Base-by-base conservation (phyloP, 176 grass and related monocot species). In the Elymus sibiricus region DNA sequence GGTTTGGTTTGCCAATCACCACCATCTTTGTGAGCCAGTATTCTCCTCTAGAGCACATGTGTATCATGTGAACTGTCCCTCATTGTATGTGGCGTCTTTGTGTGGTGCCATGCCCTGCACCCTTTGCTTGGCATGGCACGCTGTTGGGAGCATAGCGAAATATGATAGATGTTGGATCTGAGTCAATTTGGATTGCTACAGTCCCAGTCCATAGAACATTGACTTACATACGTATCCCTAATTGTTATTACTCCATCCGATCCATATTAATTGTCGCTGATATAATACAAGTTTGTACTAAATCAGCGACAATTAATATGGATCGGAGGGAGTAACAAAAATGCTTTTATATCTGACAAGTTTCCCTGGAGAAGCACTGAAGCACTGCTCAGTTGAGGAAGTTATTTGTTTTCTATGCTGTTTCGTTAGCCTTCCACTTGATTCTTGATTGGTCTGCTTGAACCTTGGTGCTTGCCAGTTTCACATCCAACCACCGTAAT, bases 401-500 rank as follows among this genome's bases (percentile, higher is more conserved):
- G 21, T 47, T 83, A 7, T 78, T 34, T 3, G 4, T 78, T 35
- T 44, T 16, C 19, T 83, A 60, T 43, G 38, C 28, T 61, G 9
- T 29, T 83, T 58, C 56, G 8, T 70, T 69, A 37, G 34, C 24
- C 51, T 7, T 61, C 14, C 51, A 82, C n/a, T 66, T 76, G 13
- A 87, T 32, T 76, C 21, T 70, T 83, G 29, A n/a, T 38, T 22
- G 19, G 21, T 22, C 22, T 58, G 53, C 7, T 58, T 76, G 13
- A 87, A 58, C 68, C 21, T 70, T 61, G 40, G 38, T 38, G 27
- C 38, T n/a, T 78, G 63, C 16, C 64, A 83, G 27, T 70, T 78
- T 53, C 76, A 49, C 28, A 39, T 51, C 56, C 37, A 59, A 71
- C 14, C 14, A 70, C 21, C 80, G 40, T 67, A 37, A 35, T 68